Percentiles rank a stretch among this genome's conserved stretches.
Conservation (phyloP, 139 green algal species). For the Chlamydomonas sp. region DNA sequence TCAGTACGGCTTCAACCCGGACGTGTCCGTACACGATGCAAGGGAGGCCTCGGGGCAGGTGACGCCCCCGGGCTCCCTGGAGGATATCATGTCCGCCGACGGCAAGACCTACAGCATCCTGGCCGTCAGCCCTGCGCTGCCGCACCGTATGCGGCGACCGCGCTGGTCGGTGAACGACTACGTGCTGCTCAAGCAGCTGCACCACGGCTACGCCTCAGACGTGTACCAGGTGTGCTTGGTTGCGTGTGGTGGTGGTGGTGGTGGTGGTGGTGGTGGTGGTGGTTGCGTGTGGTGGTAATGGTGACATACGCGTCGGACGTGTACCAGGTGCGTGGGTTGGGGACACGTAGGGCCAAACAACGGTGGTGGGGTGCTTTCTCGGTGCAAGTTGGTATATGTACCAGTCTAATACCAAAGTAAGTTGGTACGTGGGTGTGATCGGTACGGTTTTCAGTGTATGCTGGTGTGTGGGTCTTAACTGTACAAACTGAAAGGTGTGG, state of each 20-base stretch:
- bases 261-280: neutral
- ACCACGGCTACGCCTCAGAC: constrained; percentile 45
- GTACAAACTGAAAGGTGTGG: too few relatives aligned
- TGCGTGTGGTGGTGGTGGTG: neutral
- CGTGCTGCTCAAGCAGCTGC: constrained; percentile 47
- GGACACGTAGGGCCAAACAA: too few relatives aligned
- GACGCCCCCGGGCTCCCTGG: constrained; percentile 14
- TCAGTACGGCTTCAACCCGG: constrained; percentile 32
- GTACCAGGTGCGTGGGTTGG: too few relatives aligned
- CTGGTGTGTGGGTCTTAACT: too few relatives aligned
- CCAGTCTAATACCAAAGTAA: too few relatives aligned
- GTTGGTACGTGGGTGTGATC: too few relatives aligned
- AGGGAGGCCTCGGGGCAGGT: constrained; percentile 9
- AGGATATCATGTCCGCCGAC: constrained; percentile 27
- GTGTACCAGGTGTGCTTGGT: constrained; percentile 33
- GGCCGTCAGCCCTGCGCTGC: constrained; percentile 30
- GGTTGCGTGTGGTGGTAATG: too few relatives aligned
- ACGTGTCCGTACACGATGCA: constrained; percentile 30
- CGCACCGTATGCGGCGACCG: constrained; percentile 36
- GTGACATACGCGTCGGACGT: too few relatives aligned
- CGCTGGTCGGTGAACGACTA: constrained; percentile 45
- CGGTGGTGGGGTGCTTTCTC: too few relatives aligned
- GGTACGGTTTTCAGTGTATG: too few relatives aligned
- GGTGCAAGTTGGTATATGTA: too few relatives aligned
- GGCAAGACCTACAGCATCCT: constrained; percentile 32